A percentile compares a stretch with the other conserved stretches of the same genome.
Evolutionary conservation across 2,329 filamentous ascomycete genomes (phyloP).

Genomic region (Fusarium phyllophilum): DNA sequence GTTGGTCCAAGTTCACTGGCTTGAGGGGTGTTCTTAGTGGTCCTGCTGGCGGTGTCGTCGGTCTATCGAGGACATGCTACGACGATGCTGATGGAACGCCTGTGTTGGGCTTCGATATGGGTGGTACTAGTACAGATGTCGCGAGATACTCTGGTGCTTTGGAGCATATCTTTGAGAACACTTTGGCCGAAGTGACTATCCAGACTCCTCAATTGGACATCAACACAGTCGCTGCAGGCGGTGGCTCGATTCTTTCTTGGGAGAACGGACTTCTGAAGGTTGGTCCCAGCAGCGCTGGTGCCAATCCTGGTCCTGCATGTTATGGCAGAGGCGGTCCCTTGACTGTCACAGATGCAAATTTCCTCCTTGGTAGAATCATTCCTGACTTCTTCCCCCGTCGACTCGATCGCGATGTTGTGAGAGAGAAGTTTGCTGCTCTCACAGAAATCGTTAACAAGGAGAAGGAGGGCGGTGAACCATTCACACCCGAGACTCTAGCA

Average conservation of each 20-base stretch:
- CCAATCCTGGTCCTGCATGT: slow-evolving; percentile 77
- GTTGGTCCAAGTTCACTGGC: slow-evolving; percentile 44
- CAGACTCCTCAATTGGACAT: slow-evolving; percentile 79
- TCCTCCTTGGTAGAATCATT: slow-evolving; percentile 69
- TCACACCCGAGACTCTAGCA: slow-evolving; percentile 53
- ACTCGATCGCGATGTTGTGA: slow-evolving; percentile 54
- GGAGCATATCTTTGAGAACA: slow-evolving; percentile 78
- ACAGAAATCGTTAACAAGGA: slow-evolving; percentile 44
- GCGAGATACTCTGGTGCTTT: slow-evolving; percentile 74
- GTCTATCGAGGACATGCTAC: slow-evolving; percentile 42
- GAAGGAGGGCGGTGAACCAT: slow-evolving; percentile 28
- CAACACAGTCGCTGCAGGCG: slow-evolving; percentile 71
- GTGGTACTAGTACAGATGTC: slow-evolving; percentile 78
- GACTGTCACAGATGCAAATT: slow-evolving; percentile 78
- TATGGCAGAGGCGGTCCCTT: slow-evolving; percentile 76
- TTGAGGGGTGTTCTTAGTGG: slow-evolving; percentile 42
- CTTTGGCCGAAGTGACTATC: slow-evolving; percentile 75
- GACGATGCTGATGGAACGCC: slow-evolving; percentile 39
- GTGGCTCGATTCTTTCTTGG: slow-evolving; percentile 68
- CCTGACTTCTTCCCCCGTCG: slow-evolving; percentile 71
- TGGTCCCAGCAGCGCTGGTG: slow-evolving; percentile 76
- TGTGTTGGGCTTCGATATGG: slow-evolving; percentile 44
- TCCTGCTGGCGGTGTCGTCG: slow-evolving; percentile 45
- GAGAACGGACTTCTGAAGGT: slow-evolving; percentile 77
- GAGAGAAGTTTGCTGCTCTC: slow-evolving; percentile 54